Base-by-base conservation (phyloP, 768 basidiomycete genomes). In the Hericium erinaceus region DNA sequence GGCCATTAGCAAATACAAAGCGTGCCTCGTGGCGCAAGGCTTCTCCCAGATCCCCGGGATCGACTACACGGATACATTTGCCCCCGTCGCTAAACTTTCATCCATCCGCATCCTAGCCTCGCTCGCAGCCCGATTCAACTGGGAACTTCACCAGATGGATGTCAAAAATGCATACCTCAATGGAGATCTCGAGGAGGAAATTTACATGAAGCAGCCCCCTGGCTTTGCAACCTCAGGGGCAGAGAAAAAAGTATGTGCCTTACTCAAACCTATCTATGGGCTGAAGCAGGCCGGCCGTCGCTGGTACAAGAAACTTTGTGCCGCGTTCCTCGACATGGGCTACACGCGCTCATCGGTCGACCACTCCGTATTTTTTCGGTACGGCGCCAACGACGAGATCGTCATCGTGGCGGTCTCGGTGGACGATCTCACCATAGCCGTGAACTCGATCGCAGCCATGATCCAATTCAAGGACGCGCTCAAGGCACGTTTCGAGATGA, bases 21-120 rank as follows among this genome's bases (percentile, higher is more conserved):
- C 70, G 0, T 64, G 70, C 0, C 67, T 73, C 22, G 74, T 81
- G 0, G 72, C 75, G 18, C 68, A 73, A 53, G 78, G 80, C 0
- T 76, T 68, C 61, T 60, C 73, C 18, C 75, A 77, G 55, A 61
- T 73, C 0, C 72, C 65, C 20, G 77, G 79, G 0, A 57, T 65
- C 10, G 77, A 81, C 54, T 81, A 72, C 56, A 66, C 62, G 0
- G 68, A 72, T 38, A 77, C 76, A 0, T 74, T 71, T 46, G 74
- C 77, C 39, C 74, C 74, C 0, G 73, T 71, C 11, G 33, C 33
- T 6, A 33, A 33, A 33, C 33, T 33, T 0, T 33, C 33, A 8
- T 33, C 33, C 0, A 7, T 75, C 52, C 62, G 68, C 0, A 60
- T 72, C 3, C 58, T 79, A 2, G 62, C 74, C 0, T 70, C 74